phyloP scores from a whole-genome alignment of 2,329 filamentous ascomycete genomes.

The Exserohilum turcica region DNA sequence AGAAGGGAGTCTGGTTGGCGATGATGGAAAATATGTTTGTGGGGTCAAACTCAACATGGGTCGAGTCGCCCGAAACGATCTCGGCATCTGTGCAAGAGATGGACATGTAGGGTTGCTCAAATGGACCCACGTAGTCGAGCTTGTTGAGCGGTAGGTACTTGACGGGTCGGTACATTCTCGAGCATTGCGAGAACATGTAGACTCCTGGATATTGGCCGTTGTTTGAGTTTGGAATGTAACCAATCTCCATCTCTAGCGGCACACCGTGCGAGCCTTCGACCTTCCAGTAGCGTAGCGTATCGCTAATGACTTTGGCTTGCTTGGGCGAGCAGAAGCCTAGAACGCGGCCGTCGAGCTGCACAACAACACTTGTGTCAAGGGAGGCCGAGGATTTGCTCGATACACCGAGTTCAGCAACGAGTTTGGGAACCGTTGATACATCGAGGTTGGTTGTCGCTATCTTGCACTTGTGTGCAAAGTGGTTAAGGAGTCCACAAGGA shows the following conservation, averaged over 20 bases:
- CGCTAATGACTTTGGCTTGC: slow-evolving; percentile 79
- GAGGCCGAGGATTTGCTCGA: slow-evolving; percentile 76
- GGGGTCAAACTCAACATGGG: slow-evolving; percentile 90
- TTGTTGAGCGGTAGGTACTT: slow-evolving; percentile 89
- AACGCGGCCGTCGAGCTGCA: slow-evolving; percentile 89
- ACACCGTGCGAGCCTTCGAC: slow-evolving; percentile 83
- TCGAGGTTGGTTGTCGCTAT: slow-evolving; percentile 79
- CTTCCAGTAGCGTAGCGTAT: slow-evolving; percentile 93
- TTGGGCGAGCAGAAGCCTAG: slow-evolving; percentile 88
- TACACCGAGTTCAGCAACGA: slow-evolving; percentile 80
- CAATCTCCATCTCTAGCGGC: slow-evolving; percentile 85
- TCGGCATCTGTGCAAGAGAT: slow-evolving; percentile 91
- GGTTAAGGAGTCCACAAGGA: slow-evolving; percentile 92
- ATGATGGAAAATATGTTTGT: slow-evolving; percentile 98
- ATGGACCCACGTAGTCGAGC: slow-evolving; percentile 85
- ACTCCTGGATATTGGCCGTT: slow-evolving; percentile 96
- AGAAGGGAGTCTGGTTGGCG: slow-evolving; percentile 98
- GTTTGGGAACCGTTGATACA: slow-evolving; percentile 72
- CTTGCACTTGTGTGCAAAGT: slow-evolving; percentile 92
- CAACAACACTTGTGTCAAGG: slow-evolving; percentile 80
- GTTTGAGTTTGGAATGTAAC: slow-evolving; percentile 83
- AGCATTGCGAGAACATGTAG: slow-evolving; percentile 85
- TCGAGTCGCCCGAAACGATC: slow-evolving; percentile 83
- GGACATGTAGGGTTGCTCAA: slow-evolving; percentile 98
- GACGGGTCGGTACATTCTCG: slow-evolving; percentile 86